A percentile compares a stretch with the other conserved stretches of the same genome.
phyloP scores from a whole-genome alignment of 192 early-diverging fungal genomes.

The Backusella tarrabulga region DNA sequence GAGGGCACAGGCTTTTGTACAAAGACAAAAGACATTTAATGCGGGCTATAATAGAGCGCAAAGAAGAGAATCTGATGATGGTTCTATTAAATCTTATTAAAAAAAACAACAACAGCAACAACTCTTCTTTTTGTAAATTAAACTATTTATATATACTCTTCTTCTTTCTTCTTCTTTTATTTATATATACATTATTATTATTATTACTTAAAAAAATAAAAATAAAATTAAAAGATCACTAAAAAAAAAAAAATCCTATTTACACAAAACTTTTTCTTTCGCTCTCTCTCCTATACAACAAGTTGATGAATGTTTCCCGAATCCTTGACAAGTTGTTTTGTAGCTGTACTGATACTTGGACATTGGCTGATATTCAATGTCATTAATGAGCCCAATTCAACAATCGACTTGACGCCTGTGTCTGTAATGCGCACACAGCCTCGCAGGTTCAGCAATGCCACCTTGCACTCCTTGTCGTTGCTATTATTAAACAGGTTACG shows the following conservation, averaged over 20 bases:
- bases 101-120: not conserved
- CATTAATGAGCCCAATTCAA: not conserved
- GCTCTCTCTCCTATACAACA: not conserved
- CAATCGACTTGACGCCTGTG: slow-evolving; percentile 20
- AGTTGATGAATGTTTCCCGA: not conserved
- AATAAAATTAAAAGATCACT: not conserved
- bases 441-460: slow-evolving; percentile 56
- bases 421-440: slow-evolving; percentile 52
- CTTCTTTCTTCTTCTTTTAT: not conserved
- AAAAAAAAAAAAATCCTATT: not conserved
- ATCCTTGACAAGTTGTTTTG: not conserved
- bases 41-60: slow-evolving; percentile 27
- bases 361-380: slow-evolving; percentile 17
- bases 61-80: slow-evolving; percentile 19
- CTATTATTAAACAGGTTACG: slow-evolving; percentile 37
- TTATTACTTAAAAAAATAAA: not conserved
- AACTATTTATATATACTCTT: not conserved
- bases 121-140: not conserved
- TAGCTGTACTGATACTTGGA: not conserved
- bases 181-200: not conserved
- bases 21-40: slow-evolving; percentile 24
- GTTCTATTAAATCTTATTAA: slow-evolving; percentile 28
- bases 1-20: slow-evolving; percentile 12
- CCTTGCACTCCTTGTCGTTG: slow-evolving; percentile 6
- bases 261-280: not conserved